Evolutionary conservation across 2,329 filamentous ascomycete genomes (phyloP), one percentile per base, ranked within the genome.

Genomic region (Botrytis pseudocinerea): DNA sequence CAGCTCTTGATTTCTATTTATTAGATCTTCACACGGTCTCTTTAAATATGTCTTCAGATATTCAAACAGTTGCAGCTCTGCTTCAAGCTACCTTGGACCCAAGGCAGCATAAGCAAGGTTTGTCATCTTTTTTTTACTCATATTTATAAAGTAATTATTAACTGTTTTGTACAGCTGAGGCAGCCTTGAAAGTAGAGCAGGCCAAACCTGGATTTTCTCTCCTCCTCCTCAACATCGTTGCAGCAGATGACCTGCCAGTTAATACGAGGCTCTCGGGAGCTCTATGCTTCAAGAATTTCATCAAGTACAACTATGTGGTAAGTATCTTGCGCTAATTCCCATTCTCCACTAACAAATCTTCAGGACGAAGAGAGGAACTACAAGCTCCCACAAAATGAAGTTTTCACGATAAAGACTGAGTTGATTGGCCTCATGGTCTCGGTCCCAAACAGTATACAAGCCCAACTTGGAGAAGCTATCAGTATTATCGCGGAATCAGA

Each of bases 261-360:
- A 95, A 93, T 79, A 96, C 93, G 75, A 91, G 96, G 75, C 90
- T 99, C 60, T 90, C 95, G 10, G 93, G 93, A 79, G 93, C 96
- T 42, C 87, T 99, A 74, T 96, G 93, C 85, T 99, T 99, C 89
- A 99, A 99, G 85, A 99, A 99, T 85, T 97, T 97, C 83, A 94
- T 99, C 80, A 92, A 93, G 83, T 90, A 92, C 81, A 96, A 94
- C 86, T 99, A 97, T 90, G 93, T 94, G 78, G 90, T 92, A 83
- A 78, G 89, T 85, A 63, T 64, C 38, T 61, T 59, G 20, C 51
- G n/a, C 25, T 59, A 28, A 51, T 46, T 20, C n/a, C 32, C 48
- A 25, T 40, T 60, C 32, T 71, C 54, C 70, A 60, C 76, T 80
- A 51, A 76, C 32, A 59, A 61, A 74, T 77, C 59, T 35, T 77